A percentile compares a stretch with the other conserved stretches of the same genome.
phyloP scores from a whole-genome alignment of 1,139 yeast genomes.

The Spencermartinsiella ligniputridi region DNA sequence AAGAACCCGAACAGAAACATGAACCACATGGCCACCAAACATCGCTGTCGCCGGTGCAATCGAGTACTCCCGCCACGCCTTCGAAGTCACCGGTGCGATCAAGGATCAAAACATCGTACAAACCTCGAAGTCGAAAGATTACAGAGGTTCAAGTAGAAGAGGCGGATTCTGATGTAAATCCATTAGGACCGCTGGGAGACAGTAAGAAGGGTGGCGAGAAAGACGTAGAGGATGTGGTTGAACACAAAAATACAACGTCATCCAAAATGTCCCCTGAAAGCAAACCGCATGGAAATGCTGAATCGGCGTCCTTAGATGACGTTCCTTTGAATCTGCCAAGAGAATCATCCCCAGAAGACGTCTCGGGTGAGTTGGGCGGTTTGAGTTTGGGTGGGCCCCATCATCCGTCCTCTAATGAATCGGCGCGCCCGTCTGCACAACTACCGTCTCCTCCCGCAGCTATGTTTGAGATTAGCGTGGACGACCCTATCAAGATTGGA shows the following conservation, averaged over 20 bases:
- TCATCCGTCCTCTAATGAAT: neutral
- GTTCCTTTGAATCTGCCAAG: conserved; percentile 13
- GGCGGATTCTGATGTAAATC: conserved; percentile 12
- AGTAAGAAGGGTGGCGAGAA: neutral
- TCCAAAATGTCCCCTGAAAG: neutral
- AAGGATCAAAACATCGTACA: neutral
- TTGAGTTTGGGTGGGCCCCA: neutral
- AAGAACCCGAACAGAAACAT: neutral
- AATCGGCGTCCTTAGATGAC: conserved; percentile 14
- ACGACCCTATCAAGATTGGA: conserved; percentile 90
- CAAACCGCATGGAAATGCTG: conserved; percentile 1
- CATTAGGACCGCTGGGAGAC: conserved; percentile 20
- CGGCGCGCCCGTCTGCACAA: conserved; percentile 3
- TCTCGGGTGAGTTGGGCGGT: neutral
- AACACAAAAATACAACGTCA: conserved; percentile 3
- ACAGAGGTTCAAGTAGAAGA: conserved; percentile 13
- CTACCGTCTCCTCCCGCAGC: conserved; percentile 3
- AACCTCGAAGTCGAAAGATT: conserved; percentile 1
- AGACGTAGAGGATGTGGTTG: conserved; percentile 6
- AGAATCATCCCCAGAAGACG: conserved; percentile 2
- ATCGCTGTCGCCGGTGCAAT: conserved; percentile 4
- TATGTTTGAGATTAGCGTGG: conserved; percentile 62
- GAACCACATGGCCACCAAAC: conserved; percentile 1
- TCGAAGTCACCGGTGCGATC: neutral
- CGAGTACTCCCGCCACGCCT: conserved; percentile 2